phyloP scores from a whole-genome alignment of 306 rosid species.

The Ammopiptanthus mongolicus region DNA sequence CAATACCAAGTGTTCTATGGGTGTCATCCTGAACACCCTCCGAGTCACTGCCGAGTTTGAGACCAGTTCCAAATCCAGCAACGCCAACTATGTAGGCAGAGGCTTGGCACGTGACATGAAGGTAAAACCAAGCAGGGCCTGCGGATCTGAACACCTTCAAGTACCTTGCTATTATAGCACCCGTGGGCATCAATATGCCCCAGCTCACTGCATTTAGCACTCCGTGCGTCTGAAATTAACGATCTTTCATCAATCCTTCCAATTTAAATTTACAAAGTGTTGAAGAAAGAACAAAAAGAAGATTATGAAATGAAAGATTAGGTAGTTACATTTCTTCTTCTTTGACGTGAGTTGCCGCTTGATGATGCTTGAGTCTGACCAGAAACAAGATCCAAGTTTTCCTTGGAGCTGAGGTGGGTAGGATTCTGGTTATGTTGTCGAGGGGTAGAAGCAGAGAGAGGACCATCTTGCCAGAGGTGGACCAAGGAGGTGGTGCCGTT shows the following conservation, averaged over 20 bases:
- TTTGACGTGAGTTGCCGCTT: constrained; percentile 18
- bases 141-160: constrained; percentile 72
- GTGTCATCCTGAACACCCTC: constrained; percentile 22
- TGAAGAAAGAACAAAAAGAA: background rate
- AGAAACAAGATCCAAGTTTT: constrained; percentile 47
- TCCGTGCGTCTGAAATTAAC: constrained; percentile 60
- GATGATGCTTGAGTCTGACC: constrained; percentile 30
- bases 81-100: constrained; percentile 78
- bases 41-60: constrained; percentile 68
- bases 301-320: background rate
- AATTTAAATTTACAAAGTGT: background rate
- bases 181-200: constrained; percentile 73
- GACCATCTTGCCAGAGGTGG: constrained; percentile 74
- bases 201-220: constrained; percentile 70
- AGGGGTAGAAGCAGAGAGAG: constrained; percentile 27
- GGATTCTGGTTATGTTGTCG: background rate
- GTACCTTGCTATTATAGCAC: constrained; percentile 74
- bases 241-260: background rate
- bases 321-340: constrained; percentile 51
- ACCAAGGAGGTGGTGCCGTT: constrained; percentile 27
- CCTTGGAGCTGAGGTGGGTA: constrained; percentile 30
- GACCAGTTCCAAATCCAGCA: constrained; percentile 78
- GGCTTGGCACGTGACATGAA: constrained; percentile 73
- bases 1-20: constrained; percentile 58
- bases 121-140: constrained; percentile 92